Percentiles rank a stretch among this genome's conserved stretches.
Conservation (phyloP, 257 asterid species). For the Solanum tacnaense region DNA sequence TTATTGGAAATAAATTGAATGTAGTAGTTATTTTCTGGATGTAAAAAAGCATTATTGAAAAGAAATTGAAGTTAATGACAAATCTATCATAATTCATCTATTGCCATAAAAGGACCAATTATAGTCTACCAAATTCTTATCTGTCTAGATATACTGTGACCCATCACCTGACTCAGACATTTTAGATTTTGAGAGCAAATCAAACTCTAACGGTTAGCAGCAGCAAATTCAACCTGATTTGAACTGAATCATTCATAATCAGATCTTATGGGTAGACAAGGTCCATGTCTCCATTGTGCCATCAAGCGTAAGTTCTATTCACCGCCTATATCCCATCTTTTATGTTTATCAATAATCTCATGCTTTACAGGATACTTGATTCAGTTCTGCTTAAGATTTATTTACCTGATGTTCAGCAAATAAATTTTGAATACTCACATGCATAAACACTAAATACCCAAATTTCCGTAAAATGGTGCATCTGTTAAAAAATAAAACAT, state of each 20-base stretch:
- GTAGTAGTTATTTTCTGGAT: neutral
- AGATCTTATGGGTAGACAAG: conserved; percentile 11
- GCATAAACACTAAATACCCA: neutral
- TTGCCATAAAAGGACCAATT: neutral
- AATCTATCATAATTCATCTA: neutral
- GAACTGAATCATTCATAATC: neutral
- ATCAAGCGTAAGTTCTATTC: conserved; percentile 1
- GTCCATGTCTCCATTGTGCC: conserved; percentile 18
- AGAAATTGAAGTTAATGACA: neutral
- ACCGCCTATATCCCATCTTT: neutral
- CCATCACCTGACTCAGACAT: neutral
- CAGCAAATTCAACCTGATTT: neutral
- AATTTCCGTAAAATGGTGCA: too few relatives aligned
- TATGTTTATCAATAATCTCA: too few relatives aligned
- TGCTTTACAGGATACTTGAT: too few relatives aligned
- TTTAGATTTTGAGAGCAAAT: neutral
- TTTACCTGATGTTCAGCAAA: too few relatives aligned
- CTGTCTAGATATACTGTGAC: neutral
- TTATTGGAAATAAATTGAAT: neutral
- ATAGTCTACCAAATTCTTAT: neutral
- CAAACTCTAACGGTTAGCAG: neutral
- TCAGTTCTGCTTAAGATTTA: too few relatives aligned
- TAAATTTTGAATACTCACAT: neutral
- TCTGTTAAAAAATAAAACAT: too few relatives aligned
- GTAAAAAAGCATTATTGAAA: neutral